These are phyloP conservation scores for Perilla frutescens DNA, from an alignment of 257 asterid genomes.

Conservation along the genomic window DNA sequence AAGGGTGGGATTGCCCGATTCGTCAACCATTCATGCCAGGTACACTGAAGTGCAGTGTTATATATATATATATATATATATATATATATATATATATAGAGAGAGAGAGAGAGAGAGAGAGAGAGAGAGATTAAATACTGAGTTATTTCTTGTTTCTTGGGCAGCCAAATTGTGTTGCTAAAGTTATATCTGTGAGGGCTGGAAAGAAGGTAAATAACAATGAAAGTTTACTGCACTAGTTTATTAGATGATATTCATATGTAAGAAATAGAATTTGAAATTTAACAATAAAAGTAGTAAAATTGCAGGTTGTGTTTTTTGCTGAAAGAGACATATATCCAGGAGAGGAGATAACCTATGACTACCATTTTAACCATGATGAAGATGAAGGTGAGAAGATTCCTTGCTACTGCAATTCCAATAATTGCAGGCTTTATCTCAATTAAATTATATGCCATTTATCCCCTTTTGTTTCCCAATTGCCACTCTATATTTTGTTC, in stretches of 20 bases:
- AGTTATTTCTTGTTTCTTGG: constrained; percentile 29
- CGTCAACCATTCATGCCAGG: constrained; percentile 74
- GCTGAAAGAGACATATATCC: constrained; percentile 74
- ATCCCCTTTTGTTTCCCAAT: neutral
- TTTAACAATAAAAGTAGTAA: too few relatives aligned
- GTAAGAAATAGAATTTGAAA: too few relatives aligned
- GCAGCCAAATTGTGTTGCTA: constrained; percentile 75
- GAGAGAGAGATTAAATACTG: neutral
- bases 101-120: too few relatives aligned
- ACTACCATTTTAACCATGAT: constrained; percentile 73
- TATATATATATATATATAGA: too few relatives aligned
- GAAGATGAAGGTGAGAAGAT: constrained; percentile 69
- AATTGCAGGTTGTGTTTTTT: constrained; percentile 57
- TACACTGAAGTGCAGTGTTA: constrained; percentile 19
- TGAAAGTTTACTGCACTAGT: too few relatives aligned
- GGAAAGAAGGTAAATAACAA: constrained; percentile 75
- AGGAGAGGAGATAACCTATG: constrained; percentile 78
- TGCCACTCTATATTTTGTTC: neutral
- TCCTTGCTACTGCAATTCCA: constrained; percentile 61
- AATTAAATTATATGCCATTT: constrained; percentile 37
- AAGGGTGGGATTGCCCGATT: constrained; percentile 81
- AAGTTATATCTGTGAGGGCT: constrained; percentile 61
- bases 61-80: neutral
- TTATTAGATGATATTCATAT: too few relatives aligned
- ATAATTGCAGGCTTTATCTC: constrained; percentile 61